Conservation (phyloP, 176 grass and related monocot species). For the Tillandsia fasciculata region DNA sequence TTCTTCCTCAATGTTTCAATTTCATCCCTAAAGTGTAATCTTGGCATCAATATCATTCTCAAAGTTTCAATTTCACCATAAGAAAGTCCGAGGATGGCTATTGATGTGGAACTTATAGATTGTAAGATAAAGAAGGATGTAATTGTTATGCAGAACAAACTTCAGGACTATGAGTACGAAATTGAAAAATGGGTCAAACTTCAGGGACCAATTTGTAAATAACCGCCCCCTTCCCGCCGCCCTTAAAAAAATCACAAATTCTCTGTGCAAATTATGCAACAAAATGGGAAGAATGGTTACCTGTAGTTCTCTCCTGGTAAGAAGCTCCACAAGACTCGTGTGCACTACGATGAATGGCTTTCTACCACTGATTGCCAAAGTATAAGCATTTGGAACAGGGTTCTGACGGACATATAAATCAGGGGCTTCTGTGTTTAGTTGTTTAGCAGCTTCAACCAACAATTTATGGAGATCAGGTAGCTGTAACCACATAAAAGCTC, state of each 20-base stretch:
- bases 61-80: no score
- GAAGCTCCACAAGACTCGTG: conserved; percentile 86
- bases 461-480: conserved; percentile 59
- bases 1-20: no score
- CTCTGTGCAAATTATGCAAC: background rate
- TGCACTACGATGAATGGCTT: conserved; percentile 91
- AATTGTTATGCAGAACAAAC: no score
- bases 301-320: conserved; percentile 81
- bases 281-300: conserved; percentile 16
- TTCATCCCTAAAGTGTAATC: no score
- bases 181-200: no score
- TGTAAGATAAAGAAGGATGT: no score
- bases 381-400: conserved; percentile 84
- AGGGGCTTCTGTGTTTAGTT: conserved; percentile 70
- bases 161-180: no score
- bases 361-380: conserved; percentile 76
- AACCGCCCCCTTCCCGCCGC: background rate
- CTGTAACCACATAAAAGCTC: conserved; percentile 27
- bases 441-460: conserved; percentile 47
- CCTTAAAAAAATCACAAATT: background rate
- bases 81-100: no score
- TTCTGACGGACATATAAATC: conserved; percentile 90
- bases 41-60: no score
- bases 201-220: no score
- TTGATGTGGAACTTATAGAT: no score